Conservation (phyloP, 805 yeast species). For the Pichia paraexigua region DNA sequence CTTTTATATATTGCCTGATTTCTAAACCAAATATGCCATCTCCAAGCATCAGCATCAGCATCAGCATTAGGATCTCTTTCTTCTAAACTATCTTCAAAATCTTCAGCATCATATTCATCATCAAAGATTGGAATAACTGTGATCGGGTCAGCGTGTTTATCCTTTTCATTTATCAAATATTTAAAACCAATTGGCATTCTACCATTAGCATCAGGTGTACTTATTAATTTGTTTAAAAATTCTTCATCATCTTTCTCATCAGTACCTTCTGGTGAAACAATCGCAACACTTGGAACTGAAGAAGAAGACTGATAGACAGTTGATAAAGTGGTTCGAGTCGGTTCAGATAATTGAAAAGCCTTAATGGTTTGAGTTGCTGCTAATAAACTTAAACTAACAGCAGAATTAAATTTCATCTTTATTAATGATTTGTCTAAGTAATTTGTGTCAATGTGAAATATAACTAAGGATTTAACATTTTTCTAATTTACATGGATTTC, state of each 20-base stretch:
- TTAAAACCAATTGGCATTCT: not conserved
- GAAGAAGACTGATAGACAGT: not conserved
- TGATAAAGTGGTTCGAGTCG: not conserved
- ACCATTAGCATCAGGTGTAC: not conserved
- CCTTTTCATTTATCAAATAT: not conserved
- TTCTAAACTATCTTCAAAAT: not conserved
- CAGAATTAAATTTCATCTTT: not conserved
- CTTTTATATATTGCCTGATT: not conserved
- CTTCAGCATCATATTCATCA: not conserved
- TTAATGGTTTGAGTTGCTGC: not conserved
- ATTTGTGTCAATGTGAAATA: not conserved
- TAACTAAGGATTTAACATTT: not conserved
- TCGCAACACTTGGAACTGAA: not conserved
- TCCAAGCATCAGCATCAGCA: not conserved
- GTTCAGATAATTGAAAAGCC: not conserved
- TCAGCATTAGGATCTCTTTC: not conserved
- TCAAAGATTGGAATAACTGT: not conserved
- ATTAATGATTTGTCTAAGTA: not conserved
- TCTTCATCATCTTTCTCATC: not conserved
- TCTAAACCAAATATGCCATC: not conserved
- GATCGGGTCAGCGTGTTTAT: not conserved
- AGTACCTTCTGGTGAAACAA: not conserved
- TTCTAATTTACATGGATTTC: not conserved
- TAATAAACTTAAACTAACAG: not conserved
- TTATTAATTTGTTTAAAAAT: not conserved